Base-by-base conservation (phyloP, 768 basidiomycete genomes). In the Porphyrellus cyaneotinctus region DNA sequence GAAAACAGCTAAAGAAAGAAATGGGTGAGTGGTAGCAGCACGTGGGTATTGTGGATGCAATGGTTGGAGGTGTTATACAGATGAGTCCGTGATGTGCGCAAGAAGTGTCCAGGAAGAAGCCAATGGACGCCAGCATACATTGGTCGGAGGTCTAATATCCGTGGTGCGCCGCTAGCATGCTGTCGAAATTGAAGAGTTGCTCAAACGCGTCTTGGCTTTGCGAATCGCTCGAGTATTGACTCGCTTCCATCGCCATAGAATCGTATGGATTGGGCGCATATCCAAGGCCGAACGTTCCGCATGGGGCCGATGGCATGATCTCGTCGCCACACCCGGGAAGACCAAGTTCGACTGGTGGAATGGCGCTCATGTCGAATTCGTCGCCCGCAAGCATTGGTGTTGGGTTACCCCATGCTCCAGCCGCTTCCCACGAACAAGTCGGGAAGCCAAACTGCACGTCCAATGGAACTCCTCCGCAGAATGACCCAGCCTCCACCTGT, bases 311-410 rank as follows among this genome's bases (percentile, higher is more conserved):
- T 30, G 55, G 36, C 51, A 61, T 28, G 4, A 62, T 43, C n/a
- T 64, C 60, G 39, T 68, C 56, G 31, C 73, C 73, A 42, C 71
- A 75, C 39, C 80, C 81, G 43, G 78, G 73, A 54, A 79, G 63
- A 15, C 80, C 81, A 48, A 86, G 72, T 56, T 85, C 78, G 64
- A 86, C 77, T 0, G 84, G 79, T 2, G 84, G 85, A 57, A 88
- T 88, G 22, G 82, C 71, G 58, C 62, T 70, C 57, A 88, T 67
- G 62, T 87, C 85, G 64, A 87, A 88, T 69, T 87, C 85, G 65
- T 84, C 82, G 50, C 75, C 77, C 35, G 71, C 71, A 41, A 87
- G 69, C 50, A 72, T 58, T 44, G 70, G 66, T 58, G 57, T 22
- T 60, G 75, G 53, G 65, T 62, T 63, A 8, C 64, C 66, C 74